A percentile compares a stretch with the other conserved stretches of the same genome.
These are phyloP conservation scores for Cryphonectria naterciae DNA, from an alignment of 2,329 filamentous ascomycete genomes.

Conservation along the genomic window DNA sequence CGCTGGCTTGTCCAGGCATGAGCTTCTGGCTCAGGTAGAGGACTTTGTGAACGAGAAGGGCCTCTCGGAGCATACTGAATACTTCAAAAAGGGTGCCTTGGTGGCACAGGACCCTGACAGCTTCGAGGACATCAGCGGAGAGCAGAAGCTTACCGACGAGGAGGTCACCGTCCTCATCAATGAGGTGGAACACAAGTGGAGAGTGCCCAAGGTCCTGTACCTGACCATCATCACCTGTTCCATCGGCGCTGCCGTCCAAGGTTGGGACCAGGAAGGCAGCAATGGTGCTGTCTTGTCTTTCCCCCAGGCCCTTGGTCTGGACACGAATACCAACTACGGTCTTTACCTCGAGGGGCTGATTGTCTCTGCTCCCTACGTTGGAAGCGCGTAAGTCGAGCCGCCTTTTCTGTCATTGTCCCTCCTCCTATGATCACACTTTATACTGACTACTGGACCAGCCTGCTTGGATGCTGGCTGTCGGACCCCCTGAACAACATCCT, in stretches of 20 bases:
- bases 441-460: slow-evolving; percentile 43
- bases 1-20: slow-evolving; percentile 53
- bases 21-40: slow-evolving; percentile 58
- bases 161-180: slow-evolving; percentile 66
- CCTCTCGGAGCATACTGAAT: slow-evolving; percentile 48
- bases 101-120: slow-evolving; percentile 43
- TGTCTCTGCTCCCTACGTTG: slow-evolving; percentile 51
- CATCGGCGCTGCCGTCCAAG: slow-evolving; percentile 58
- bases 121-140: slow-evolving; percentile 49
- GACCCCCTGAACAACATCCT: slow-evolving; percentile 50
- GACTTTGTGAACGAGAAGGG: slow-evolving; percentile 55
- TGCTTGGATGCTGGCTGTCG: slow-evolving; percentile 56
- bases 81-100: slow-evolving; percentile 48
- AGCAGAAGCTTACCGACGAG: slow-evolving; percentile 39
- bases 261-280: slow-evolving; percentile 50
- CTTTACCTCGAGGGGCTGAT: slow-evolving; percentile 62
- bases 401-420: neutral
- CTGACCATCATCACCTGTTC: slow-evolving; percentile 60
- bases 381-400: slow-evolving; percentile 37
- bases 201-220: slow-evolving; percentile 64
- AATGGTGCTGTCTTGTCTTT: slow-evolving; percentile 55
- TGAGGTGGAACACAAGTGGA: slow-evolving; percentile 72
- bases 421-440: neutral
- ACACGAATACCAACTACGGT: slow-evolving; percentile 45
- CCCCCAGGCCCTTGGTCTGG: slow-evolving; percentile 49